Percentiles rank a stretch among this genome's conserved stretches.
phyloP scores from a whole-genome alignment of 2,329 filamentous ascomycete genomes.

The Orbilia oligospora region DNA sequence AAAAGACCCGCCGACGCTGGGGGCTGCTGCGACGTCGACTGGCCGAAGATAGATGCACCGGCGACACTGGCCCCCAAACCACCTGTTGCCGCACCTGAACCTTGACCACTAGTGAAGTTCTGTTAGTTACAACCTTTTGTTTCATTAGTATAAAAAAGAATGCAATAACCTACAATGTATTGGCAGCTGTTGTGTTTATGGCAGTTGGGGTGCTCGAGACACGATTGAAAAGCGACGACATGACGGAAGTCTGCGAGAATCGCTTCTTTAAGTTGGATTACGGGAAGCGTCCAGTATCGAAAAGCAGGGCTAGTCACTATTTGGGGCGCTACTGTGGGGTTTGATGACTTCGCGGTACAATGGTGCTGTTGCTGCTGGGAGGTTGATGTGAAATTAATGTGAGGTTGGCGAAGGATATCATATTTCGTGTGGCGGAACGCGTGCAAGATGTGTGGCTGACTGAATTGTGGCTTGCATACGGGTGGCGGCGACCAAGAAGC shows the following conservation, averaged over 20 bases:
- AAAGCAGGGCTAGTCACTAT: too few species aligned
- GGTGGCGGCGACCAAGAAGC: background rate
- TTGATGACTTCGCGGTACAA: background rate
- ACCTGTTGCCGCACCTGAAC: slow-evolving; percentile 56
- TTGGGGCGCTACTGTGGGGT: background rate
- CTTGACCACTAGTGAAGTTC: slow-evolving; percentile 14
- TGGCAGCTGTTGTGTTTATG: slow-evolving; percentile 61
- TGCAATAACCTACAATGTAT: slow-evolving; percentile 53
- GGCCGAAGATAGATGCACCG: slow-evolving; percentile 50
- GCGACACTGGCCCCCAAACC: slow-evolving; percentile 47
- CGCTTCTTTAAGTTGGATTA: background rate
- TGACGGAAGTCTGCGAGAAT: background rate
- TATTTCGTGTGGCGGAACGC: slow-evolving; percentile 19
- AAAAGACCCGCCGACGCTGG: slow-evolving; percentile 61
- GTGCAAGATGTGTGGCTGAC: background rate
- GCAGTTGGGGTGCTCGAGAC: slow-evolving; percentile 59
- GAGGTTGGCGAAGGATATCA: slow-evolving; percentile 2
- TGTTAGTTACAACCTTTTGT: slow-evolving; percentile 30
- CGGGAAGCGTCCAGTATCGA: background rate
- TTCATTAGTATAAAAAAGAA: background rate
- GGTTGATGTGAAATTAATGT: background rate
- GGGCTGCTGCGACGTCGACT: slow-evolving; percentile 39
- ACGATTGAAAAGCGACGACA: slow-evolving; percentile 61
- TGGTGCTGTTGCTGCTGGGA: background rate
- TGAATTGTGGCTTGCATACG: background rate